phyloP scores from a whole-genome alignment of 306 rosid genomes.

The Pueraria montana region DNA sequence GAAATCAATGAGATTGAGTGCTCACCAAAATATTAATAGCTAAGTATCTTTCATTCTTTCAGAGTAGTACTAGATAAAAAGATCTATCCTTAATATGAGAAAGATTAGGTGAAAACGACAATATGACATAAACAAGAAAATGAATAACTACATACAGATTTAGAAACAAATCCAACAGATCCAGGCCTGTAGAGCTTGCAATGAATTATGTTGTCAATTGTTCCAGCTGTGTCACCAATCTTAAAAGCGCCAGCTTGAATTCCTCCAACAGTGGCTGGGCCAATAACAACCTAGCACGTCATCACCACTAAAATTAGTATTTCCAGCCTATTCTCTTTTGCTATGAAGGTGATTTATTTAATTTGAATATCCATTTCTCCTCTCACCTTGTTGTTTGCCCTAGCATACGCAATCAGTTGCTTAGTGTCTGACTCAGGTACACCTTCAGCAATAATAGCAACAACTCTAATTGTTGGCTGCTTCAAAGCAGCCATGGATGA shows the following conservation, averaged over 20 bases:
- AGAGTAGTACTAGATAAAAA: neutral
- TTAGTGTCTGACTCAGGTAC: constrained; percentile 90
- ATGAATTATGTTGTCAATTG: constrained; percentile 86
- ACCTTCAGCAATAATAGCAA: constrained; percentile 96
- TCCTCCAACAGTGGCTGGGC: constrained; percentile 98
- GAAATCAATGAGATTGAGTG: constrained; percentile 15
- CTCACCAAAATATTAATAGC: constrained; percentile 16
- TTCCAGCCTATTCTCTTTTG: constrained; percentile 17
- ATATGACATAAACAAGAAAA: constrained; percentile 7
- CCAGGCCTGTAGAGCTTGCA: constrained; percentile 97
- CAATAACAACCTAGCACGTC: constrained; percentile 79
- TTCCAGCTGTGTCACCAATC: constrained; percentile 98
- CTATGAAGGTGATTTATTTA: constrained; percentile 31
- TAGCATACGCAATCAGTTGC: constrained; percentile 86
- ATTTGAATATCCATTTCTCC: constrained; percentile 23
- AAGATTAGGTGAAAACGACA: constrained; percentile 8
- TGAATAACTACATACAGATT: constrained; percentile 74
- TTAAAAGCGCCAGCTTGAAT: constrained; percentile 96
- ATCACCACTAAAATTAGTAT: constrained; percentile 43
- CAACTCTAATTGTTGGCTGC: constrained; percentile 90
- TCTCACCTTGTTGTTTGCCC: constrained; percentile 85
- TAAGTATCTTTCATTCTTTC: constrained; percentile 7
- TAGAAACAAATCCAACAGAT: constrained; percentile 96
- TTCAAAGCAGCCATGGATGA: constrained; percentile 87
- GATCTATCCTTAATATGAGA: constrained; percentile 25